Conservation (phyloP, 108 stramenopile species). For the Conticribra weissflogii region DNA sequence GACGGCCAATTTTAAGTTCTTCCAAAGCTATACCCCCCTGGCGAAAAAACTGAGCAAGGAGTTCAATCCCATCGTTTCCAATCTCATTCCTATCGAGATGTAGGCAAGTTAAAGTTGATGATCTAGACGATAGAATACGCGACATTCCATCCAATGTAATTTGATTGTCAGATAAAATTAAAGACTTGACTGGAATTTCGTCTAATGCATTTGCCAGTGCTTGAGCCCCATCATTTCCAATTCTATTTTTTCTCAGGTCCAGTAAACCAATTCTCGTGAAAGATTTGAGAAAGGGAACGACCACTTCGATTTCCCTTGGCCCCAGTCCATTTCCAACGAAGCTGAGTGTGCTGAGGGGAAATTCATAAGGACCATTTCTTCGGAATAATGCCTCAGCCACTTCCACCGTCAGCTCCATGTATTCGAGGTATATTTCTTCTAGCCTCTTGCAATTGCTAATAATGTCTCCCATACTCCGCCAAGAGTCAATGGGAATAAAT, state of each 20-base stretch:
- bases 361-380: no score
- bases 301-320: neutral
- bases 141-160: neutral
- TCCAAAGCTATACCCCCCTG: neutral
- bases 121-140: neutral
- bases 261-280: neutral
- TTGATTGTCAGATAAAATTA: neutral
- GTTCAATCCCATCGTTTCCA: neutral
- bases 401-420: no score
- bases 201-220: neutral
- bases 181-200: neutral
- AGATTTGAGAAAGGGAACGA: neutral
- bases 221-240: neutral
- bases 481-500: no score
- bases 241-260: neutral
- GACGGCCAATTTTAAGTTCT: neutral
- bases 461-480: no score
- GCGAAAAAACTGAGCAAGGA: neutral
- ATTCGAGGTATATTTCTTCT: no score
- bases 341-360: no score
- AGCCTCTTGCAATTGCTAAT: no score
- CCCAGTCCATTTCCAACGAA: no score
- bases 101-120: neutral
- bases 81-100: neutral
- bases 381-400: no score